Conservation (phyloP, 73 alveolate species). For the Uronychia setigera region DNA sequence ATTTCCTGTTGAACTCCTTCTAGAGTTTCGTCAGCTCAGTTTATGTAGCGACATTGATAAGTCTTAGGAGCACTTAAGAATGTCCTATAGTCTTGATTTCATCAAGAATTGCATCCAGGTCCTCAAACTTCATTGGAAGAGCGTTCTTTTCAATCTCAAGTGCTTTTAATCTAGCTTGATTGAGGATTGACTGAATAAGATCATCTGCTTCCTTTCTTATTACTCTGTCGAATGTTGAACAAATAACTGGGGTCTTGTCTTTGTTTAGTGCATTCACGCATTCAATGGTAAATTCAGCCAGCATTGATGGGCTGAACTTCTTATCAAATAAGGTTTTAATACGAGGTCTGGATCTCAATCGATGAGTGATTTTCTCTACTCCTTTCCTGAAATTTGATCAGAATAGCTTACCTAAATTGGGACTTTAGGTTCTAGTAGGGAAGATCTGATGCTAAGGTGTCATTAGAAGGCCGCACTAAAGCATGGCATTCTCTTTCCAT, state of each 20-base stretch:
- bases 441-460: constrained; percentile 79
- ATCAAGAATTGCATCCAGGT: neutral
- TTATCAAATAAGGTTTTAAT: constrained; percentile 75
- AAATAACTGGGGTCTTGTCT: constrained; percentile 85
- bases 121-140: neutral
- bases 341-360: constrained; percentile 63
- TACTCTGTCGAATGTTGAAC: constrained; percentile 43
- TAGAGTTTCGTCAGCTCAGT: neutral
- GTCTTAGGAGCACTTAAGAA: neutral
- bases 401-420: too few species aligned
- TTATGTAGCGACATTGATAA: neutral
- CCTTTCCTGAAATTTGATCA: constrained; percentile 84
- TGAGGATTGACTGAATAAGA: neutral
- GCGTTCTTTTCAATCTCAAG: neutral
- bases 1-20: neutral
- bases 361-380: constrained; percentile 66
- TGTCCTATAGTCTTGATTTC: neutral
- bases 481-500: constrained; percentile 89
- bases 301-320: constrained; percentile 82
- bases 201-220: neutral
- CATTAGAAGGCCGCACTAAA: constrained; percentile 83
- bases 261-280: constrained; percentile 86
- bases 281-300: constrained; percentile 82
- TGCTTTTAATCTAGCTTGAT: neutral
- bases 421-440: constrained; percentile 80